phyloP scores from a whole-genome alignment of 495 filamentous ascomycete genomes.

The Geopyxis carbonaria region DNA sequence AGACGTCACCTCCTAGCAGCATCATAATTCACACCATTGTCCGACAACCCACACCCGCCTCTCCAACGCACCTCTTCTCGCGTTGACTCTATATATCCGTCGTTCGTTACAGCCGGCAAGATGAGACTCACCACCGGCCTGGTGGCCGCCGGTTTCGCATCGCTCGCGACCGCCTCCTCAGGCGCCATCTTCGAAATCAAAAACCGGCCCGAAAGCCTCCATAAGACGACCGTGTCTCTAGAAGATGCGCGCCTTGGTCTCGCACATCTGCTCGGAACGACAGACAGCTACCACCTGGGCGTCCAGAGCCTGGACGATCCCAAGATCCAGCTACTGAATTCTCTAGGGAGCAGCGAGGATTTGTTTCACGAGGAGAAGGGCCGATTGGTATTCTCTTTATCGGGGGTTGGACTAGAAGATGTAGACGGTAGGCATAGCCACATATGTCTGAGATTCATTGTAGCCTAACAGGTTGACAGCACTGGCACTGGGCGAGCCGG shows the following conservation, averaged over 20 bases:
- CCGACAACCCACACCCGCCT: neutral
- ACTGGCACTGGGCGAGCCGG: neutral
- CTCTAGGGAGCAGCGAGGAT: conserved; percentile 1
- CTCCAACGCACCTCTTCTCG: neutral
- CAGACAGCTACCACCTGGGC: conserved; percentile 13
- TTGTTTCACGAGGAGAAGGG: conserved; percentile 9
- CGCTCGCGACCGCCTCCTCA: conserved; percentile 9
- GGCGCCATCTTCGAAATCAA: conserved; percentile 8
- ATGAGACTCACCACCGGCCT: conserved; percentile 18
- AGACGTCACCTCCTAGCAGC: too few relatives aligned
- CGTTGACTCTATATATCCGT: neutral
- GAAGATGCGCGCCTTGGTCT: conserved; percentile 19
- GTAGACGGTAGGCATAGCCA: neutral
- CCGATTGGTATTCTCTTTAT: conserved; percentile 16
- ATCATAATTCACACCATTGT: too few relatives aligned
- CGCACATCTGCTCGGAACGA: conserved; percentile 18
- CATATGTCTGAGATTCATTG: too few relatives aligned
- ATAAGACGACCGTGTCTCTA: conserved; percentile 11
- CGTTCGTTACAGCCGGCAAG: conserved; percentile 1
- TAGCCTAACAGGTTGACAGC: conserved; percentile 3
- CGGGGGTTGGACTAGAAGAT: conserved; percentile 10
- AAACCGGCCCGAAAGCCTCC: neutral
- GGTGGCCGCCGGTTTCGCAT: conserved; percentile 14
- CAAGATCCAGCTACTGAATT: conserved; percentile 5
- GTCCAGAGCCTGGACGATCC: conserved; percentile 9